phyloP scores from a whole-genome alignment of 352 stramenopile species.

The Globisporangium orthogonon region DNA sequence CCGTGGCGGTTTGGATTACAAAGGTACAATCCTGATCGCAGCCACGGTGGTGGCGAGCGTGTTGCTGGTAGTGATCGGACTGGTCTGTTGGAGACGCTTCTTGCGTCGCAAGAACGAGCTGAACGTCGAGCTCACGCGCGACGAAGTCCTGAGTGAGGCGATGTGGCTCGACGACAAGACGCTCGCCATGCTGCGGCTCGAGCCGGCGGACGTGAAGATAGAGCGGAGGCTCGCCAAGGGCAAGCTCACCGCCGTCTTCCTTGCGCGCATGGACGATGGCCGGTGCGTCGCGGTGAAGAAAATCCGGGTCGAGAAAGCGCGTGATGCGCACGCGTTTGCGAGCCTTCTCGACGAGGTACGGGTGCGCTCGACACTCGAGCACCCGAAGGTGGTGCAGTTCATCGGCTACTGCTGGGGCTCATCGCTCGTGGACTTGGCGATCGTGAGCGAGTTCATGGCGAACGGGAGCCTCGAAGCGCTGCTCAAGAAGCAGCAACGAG shows the following conservation, averaged over 20 bases:
- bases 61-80: slow-evolving; percentile 3
- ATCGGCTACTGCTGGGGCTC: slow-evolving; percentile 21
- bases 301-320: slow-evolving; percentile 18
- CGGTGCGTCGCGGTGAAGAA: slow-evolving; percentile 15
- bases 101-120: slow-evolving; percentile 12
- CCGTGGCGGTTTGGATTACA: neutral
- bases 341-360: slow-evolving; percentile 15
- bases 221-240: slow-evolving; percentile 11
- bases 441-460: slow-evolving; percentile 19
- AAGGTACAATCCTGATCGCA: slow-evolving; percentile 4
- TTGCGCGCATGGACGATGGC: slow-evolving; percentile 6
- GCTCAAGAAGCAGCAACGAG: slow-evolving; percentile 7
- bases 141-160: slow-evolving; percentile 12
- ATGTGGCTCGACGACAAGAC: slow-evolving; percentile 15
- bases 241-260: slow-evolving; percentile 10
- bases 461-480: slow-evolving; percentile 14
- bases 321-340: slow-evolving; percentile 13
- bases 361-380: slow-evolving; percentile 15
- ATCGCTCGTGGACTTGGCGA: slow-evolving; percentile 13
- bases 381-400: slow-evolving; percentile 17
- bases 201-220: slow-evolving; percentile 8
- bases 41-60: neutral
- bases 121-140: slow-evolving; percentile 19
- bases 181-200: slow-evolving; percentile 14
- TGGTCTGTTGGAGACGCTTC: slow-evolving; percentile 10